These are phyloP conservation scores for Waltiozyma sp. DNA, from an alignment of 1,139 yeast species.

Conservation along the genomic window DNA sequence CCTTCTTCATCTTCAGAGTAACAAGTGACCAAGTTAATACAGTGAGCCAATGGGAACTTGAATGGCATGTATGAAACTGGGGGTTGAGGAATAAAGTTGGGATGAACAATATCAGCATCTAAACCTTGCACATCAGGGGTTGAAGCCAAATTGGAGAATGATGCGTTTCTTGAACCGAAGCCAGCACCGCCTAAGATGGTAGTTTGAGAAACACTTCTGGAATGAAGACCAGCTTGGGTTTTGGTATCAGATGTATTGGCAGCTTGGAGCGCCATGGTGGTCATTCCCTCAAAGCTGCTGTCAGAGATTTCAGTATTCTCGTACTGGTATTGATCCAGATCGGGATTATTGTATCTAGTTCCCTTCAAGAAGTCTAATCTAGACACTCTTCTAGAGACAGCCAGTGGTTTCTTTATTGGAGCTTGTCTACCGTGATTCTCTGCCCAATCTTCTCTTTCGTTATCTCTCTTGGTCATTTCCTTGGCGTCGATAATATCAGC, in stretches of 20 bases:
- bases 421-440: conserved; percentile 41
- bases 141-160: conserved; percentile 13
- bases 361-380: conserved; percentile 19
- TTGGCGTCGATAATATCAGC: conserved; percentile 51
- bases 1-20: conserved; percentile 89
- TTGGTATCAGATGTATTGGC: conserved; percentile 7
- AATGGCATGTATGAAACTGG: conserved; percentile 82
- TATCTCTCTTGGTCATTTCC: conserved; percentile 39
- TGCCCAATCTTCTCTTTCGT: conserved; percentile 73
- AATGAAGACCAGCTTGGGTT: conserved; percentile 3
- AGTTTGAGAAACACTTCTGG: conserved; percentile 7
- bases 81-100: conserved; percentile 74
- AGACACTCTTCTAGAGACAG: conserved; percentile 13
- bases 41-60: conserved; percentile 79
- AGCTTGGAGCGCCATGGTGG: conserved; percentile 28
- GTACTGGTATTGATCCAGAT: conserved; percentile 9
- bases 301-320: conserved; percentile 5
- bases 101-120: conserved; percentile 62
- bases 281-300: conserved; percentile 17
- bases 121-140: conserved; percentile 33
- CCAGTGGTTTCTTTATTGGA: conserved; percentile 29
- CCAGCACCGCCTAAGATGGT: conserved; percentile 9
- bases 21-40: conserved; percentile 79
- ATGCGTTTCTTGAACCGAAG: conserved; percentile 26
- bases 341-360: conserved; percentile 11